Conservation (phyloP, 768 basidiomycete genomes). For the Hericium rajendrae region DNA sequence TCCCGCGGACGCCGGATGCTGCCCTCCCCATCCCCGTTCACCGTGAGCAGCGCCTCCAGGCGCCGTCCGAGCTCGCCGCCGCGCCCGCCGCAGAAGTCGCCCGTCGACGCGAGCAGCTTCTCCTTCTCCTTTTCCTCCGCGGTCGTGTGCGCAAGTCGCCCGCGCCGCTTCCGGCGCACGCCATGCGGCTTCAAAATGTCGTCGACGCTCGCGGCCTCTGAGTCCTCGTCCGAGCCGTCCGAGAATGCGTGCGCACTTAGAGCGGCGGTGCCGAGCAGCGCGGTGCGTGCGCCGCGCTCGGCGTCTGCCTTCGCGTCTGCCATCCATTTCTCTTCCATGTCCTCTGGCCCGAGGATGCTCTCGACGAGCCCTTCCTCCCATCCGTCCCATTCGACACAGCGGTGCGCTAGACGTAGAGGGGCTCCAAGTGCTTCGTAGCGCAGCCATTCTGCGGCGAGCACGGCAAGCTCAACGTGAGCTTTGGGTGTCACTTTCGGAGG, state of each 20-base stretch:
- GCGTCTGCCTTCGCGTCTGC: conserved; percentile 24
- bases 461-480: conserved; percentile 24
- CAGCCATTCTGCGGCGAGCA: conserved; percentile 61
- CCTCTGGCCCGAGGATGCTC: conserved; percentile 64
- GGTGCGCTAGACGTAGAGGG: conserved; percentile 65
- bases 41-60: conserved; percentile 65
- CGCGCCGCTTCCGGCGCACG: conserved; percentile 22
- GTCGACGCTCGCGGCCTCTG: conserved; percentile 9
- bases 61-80: conserved; percentile 71
- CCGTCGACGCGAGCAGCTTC: conserved; percentile 59
- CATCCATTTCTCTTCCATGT: conserved; percentile 67
- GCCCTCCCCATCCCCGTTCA: conserved; percentile 19
- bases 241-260: not conserved
- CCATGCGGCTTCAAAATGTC: conserved; percentile 11
- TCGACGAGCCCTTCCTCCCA: conserved; percentile 83
- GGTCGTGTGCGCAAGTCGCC: conserved; percentile 40
- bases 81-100: conserved; percentile 71
- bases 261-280: conserved; percentile 3
- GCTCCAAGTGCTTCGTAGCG: conserved; percentile 58
- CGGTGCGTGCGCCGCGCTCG: conserved; percentile 15
- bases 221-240: conserved; percentile 10
- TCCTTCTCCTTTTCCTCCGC: conserved; percentile 58
- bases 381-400: conserved; percentile 81
- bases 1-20: not conserved
- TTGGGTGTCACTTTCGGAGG: conserved; percentile 13